A percentile compares a stretch with the other conserved stretches of the same genome.
Conservation (phyloP, 148 eudicot genomes). For the Silene uniflora region DNA sequence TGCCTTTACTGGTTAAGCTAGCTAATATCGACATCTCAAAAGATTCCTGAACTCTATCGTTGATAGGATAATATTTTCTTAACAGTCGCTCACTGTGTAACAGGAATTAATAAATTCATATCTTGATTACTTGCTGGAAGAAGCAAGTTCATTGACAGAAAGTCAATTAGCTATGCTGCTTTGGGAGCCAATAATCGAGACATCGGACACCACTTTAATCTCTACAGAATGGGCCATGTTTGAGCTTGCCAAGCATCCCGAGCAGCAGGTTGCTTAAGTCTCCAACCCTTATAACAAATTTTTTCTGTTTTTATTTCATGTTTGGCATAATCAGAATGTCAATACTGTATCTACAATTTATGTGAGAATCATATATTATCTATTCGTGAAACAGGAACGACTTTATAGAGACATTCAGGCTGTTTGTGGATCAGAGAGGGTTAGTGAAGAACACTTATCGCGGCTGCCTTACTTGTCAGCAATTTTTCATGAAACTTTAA, state of each 20-base stretch:
- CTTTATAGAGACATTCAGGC: slow-evolving; percentile 47
- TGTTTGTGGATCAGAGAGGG: slow-evolving; percentile 57
- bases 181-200: slow-evolving; percentile 82
- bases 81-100: background rate
- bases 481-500: slow-evolving; percentile 78
- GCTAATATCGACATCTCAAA: background rate
- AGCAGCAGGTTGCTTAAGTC: slow-evolving; percentile 49
- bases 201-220: slow-evolving; percentile 75
- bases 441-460: slow-evolving; percentile 65
- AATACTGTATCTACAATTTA: background rate
- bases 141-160: slow-evolving; percentile 53
- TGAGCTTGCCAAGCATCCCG: slow-evolving; percentile 70
- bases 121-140: slow-evolving; percentile 52
- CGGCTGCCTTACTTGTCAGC: slow-evolving; percentile 67
- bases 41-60: background rate
- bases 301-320: background rate
- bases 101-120: slow-evolving; percentile 51
- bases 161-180: slow-evolving; percentile 59
- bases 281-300: background rate
- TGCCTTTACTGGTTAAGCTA: too few species aligned
- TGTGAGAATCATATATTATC: background rate
- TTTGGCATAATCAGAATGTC: background rate
- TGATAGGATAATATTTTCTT: background rate
- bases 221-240: slow-evolving; percentile 89
- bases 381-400: slow-evolving; percentile 36